Conservation (phyloP, 441 rosid genomes). For the Aleurites moluccanus region DNA sequence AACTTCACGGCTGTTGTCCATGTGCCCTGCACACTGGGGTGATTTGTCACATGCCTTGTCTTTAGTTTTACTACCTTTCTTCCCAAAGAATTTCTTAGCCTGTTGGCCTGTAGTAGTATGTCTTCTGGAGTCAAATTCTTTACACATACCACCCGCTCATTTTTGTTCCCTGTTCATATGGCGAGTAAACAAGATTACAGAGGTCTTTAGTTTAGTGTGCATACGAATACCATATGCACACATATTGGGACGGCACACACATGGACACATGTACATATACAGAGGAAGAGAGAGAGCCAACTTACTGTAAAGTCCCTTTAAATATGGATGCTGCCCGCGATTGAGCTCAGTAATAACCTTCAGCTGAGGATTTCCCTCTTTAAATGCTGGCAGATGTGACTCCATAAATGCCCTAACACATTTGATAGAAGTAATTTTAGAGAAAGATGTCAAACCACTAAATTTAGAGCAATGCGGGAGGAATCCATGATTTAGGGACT, state of each 20-base stretch:
- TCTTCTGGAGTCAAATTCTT: slow-evolving; percentile 75
- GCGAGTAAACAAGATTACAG: not conserved
- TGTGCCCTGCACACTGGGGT: slow-evolving; percentile 87
- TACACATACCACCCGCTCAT: slow-evolving; percentile 76
- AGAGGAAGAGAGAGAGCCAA: not conserved
- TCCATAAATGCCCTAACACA: slow-evolving; percentile 78
- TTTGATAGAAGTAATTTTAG: not conserved
- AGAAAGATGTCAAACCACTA: not conserved
- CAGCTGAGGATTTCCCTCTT: slow-evolving; percentile 71
- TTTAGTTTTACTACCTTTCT: slow-evolving; percentile 75
- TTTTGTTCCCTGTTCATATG: slow-evolving; percentile 55
- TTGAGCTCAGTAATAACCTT: slow-evolving; percentile 70
- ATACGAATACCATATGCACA: not conserved
- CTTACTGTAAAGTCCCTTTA: slow-evolving; percentile 80
- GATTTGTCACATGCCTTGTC: slow-evolving; percentile 75
- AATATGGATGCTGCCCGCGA: slow-evolving; percentile 82
- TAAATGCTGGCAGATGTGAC: slow-evolving; percentile 58
- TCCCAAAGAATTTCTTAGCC: slow-evolving; percentile 75
- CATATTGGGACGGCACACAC: not conserved
- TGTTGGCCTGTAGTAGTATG: slow-evolving; percentile 58
- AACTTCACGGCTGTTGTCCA: slow-evolving; percentile 73
- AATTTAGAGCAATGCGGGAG: not conserved
- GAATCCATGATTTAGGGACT: not conserved
- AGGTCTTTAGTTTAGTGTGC: not conserved
- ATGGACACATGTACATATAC: not conserved